Evolutionary conservation across 768 basidiomycete species (phyloP).

Genomic region (Collybia sordida): DNA sequence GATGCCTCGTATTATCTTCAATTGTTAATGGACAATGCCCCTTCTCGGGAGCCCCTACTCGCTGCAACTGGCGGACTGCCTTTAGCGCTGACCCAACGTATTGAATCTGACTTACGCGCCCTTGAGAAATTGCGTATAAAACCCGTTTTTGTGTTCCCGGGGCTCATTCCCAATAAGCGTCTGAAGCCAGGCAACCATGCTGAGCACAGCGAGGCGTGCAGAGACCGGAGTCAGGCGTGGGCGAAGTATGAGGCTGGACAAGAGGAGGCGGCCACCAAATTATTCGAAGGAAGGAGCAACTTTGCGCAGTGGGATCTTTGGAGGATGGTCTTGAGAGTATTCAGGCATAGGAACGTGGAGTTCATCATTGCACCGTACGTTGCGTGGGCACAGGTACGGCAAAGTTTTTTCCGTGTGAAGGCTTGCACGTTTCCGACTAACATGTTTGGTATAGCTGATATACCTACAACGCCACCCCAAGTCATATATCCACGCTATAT

Average conservation of each 20-base stretch:
- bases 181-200: constrained; percentile 60
- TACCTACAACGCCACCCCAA: constrained; percentile 94
- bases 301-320: constrained; percentile 90
- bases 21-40: constrained; percentile 69
- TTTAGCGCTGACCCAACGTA: constrained; percentile 80
- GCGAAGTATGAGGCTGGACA: constrained; percentile 88
- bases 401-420: not conserved
- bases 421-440: not conserved
- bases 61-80: constrained; percentile 96
- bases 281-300: constrained; percentile 76
- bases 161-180: constrained; percentile 76
- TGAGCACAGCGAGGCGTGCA: constrained; percentile 67
- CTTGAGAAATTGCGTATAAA: constrained; percentile 94
- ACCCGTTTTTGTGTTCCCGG: constrained; percentile 98
- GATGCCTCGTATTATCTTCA: constrained; percentile 92
- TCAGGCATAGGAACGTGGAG: constrained; percentile 93
- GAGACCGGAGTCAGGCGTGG: constrained; percentile 87
- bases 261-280: constrained; percentile 83
- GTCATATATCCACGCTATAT: constrained; percentile 92
- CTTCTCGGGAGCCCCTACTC: constrained; percentile 85
- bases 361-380: constrained; percentile 95
- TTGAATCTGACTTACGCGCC: constrained; percentile 87
- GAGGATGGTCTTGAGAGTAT: constrained; percentile 88
- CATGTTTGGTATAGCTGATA: constrained; percentile 60
- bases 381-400: constrained; percentile 89